phyloP scores from a whole-genome alignment of 495 filamentous ascomycete genomes.

The Tuber borchii region DNA sequence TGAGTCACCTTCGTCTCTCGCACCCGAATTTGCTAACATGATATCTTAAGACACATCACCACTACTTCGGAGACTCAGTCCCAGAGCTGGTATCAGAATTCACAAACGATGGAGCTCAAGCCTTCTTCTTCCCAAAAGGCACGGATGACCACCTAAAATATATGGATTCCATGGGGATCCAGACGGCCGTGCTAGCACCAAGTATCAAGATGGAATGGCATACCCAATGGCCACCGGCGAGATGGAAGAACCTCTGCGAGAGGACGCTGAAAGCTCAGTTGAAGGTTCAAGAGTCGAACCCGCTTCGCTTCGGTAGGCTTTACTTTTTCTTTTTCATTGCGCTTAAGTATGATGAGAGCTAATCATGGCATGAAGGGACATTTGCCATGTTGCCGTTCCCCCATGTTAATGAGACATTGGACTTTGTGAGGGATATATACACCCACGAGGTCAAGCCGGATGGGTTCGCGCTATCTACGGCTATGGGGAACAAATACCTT shows the following conservation, averaged over 20 bases:
- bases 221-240: not conserved
- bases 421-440: not conserved
- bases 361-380: not conserved
- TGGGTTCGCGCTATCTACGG: not conserved
- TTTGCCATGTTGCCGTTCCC: not conserved
- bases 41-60: not conserved
- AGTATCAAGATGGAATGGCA: constrained; percentile 4
- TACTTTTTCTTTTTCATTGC: not conserved
- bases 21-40: not conserved
- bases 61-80: not conserved
- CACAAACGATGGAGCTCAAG: not conserved
- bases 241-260: not conserved
- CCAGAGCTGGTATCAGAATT: not conserved
- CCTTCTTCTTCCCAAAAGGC: not conserved
- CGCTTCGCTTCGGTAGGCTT: not conserved
- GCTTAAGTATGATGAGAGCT: not conserved
- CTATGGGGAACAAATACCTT: not conserved
- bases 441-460: not conserved
- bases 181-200: not conserved
- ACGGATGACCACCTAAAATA: not conserved
- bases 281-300: not conserved
- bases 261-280: not conserved
- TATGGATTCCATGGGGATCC: constrained; percentile 1
- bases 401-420: not conserved
- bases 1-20: not conserved